These are phyloP conservation scores for Melanopsichium pennsylvanicum DNA, from an alignment of 1,284 basidiomycete species.

Conservation along the genomic window DNA sequence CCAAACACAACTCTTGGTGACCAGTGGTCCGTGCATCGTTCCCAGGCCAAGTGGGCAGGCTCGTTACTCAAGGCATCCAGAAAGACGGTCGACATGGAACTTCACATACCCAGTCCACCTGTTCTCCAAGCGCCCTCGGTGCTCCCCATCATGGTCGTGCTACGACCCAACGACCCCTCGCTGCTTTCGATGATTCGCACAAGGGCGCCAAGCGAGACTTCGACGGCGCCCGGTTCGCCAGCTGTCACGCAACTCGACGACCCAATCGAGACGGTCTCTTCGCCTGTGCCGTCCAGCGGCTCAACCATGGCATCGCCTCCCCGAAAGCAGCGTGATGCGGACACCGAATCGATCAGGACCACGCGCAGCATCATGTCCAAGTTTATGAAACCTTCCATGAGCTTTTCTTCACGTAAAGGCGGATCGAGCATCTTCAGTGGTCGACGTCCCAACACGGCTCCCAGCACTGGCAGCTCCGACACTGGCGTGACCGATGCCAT, in stretches of 20 bases:
- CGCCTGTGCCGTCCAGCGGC: conserved; percentile 1
- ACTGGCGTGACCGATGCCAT: conserved; percentile 30
- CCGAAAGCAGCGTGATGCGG: conserved; percentile 12
- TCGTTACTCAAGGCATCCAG: conserved; percentile 43
- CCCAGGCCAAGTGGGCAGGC: conserved; percentile 55
- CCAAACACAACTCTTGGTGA: conserved; percentile 34
- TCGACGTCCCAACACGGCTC: conserved; percentile 50
- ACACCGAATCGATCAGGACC: conserved; percentile 43
- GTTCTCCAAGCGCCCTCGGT: conserved; percentile 53
- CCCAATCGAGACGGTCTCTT: conserved; percentile 32
- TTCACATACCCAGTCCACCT: conserved; percentile 41
- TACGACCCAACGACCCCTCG: conserved; percentile 53
- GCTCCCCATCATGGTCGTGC: conserved; percentile 54
- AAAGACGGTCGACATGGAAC: conserved; percentile 53
- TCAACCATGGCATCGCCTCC: conserved; percentile 9
- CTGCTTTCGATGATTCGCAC: conserved; percentile 40
- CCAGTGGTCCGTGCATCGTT: conserved; percentile 47
- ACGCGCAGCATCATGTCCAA: conserved; percentile 44
- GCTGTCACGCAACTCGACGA: conserved; percentile 25
- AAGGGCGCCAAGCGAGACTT: conserved; percentile 33
- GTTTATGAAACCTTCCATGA: conserved; percentile 37
- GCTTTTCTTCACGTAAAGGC: conserved; percentile 17
- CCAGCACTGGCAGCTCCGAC: conserved; percentile 45
- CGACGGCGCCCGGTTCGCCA: conserved; percentile 36
- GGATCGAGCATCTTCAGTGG: conserved; percentile 44